Evolutionary conservation across 169 alveolate genomes (phyloP), one percentile per base, ranked within the genome.

Genomic region (Plasmodium gaboni): DNA sequence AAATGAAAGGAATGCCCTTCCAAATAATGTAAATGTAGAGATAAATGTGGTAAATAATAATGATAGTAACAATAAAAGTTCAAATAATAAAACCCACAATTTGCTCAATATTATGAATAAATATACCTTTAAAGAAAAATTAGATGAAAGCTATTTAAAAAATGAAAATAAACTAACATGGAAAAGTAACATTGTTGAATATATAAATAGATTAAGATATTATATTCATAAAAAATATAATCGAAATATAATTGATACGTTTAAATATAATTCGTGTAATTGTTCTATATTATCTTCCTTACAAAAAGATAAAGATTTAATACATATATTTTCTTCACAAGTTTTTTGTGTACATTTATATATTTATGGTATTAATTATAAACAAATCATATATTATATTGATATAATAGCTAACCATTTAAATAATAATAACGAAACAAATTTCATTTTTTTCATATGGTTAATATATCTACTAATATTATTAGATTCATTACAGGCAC

Each of bases 341-440:
- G 76, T 68, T 7, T 53, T 74, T 17, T 74, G 88, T 42, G 61
- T 74, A 48, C 88, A 74, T 74, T 74, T 74, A 57, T 74, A 74
- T 63, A 74, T 74, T 28, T 74, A 74, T 26, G 88, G 88, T 32
- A 74, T 74, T 57, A 74, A 74, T 13, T 74, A 74, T 48, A 63
- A 63, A 10, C 88, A 74, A 53, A 55, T 74, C 7, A 68, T 74
- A 26, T 65, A 74, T 57, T 74, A 74, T 38, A 48, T 74, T 17
- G 67, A 74, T 64, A 44, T 74, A 15, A 61, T 74, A 63, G 57
- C 88, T 38, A 19, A 53, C 26, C 50, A 74, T 61, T 24, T 74
- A 50, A 42, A 61, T 3, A 6, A 15, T 44, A 46, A 74, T 38
- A 44, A 63, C 48, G 76, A 53, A 22, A 17, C 26, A 5, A 63